Conservation (phyloP, 768 basidiomycete genomes). For the Sistotremastrum suecicum region DNA sequence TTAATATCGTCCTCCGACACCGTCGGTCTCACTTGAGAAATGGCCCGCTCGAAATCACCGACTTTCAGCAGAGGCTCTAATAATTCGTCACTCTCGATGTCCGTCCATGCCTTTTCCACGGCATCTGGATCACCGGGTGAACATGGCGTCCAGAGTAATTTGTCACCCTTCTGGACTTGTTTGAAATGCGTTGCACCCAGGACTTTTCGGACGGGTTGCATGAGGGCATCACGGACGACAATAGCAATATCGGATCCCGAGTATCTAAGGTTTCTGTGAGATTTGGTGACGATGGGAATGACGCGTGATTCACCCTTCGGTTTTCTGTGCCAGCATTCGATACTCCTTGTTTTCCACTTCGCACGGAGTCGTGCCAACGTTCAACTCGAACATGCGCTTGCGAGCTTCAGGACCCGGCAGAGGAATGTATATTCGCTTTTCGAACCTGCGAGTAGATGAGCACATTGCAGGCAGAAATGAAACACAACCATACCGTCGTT, state of each 20-base stretch:
- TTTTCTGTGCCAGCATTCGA: conserved; percentile 64
- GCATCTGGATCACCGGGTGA: conserved; percentile 85
- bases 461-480: neutral
- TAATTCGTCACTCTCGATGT: conserved; percentile 75
- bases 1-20: conserved; percentile 82
- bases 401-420: conserved; percentile 89
- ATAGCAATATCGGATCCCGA: conserved; percentile 94
- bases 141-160: conserved; percentile 80
- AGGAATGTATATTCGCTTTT: conserved; percentile 97
- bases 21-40: conserved; percentile 71
- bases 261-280: conserved; percentile 30
- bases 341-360: conserved; percentile 69
- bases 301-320: conserved; percentile 49
- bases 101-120: conserved; percentile 80
- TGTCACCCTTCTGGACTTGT: conserved; percentile 23
- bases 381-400: conserved; percentile 91
- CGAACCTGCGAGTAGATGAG: conserved; percentile 42
- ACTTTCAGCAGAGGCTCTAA: conserved; percentile 75
- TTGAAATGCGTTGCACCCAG: conserved; percentile 94
- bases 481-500: conserved; percentile 52
- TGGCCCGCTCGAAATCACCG: conserved; percentile 68
- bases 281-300: too few species aligned
- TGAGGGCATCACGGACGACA: conserved; percentile 89
- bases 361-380: conserved; percentile 87
- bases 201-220: conserved; percentile 97